Evolutionary conservation across 306 rosid genomes (phyloP), one percentile per base, ranked within the genome.

Genomic region (Trifolium dubium): DNA sequence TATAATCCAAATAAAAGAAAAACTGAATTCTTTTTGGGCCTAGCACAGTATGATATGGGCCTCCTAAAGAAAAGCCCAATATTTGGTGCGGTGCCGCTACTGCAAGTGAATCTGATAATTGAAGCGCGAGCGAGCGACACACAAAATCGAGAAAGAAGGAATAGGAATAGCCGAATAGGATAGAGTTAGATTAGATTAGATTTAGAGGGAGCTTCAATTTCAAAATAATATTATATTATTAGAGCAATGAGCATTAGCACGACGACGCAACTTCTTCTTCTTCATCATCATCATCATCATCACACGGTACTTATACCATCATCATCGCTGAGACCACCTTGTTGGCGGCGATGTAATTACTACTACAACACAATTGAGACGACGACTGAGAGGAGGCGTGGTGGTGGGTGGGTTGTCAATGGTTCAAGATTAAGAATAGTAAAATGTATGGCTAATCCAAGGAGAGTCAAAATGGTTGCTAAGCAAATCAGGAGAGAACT

Each of bases 391-490:
- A 23, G 23, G 23, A 23, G 23, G 23, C 23, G 23, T 23, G 23
- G 23, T 23, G 23, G 23, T 23, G 23, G 23, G 23, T 23, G 23
- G 23, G 23, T 23, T 23, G 67, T 64, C 73, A 23, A 31, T 71
- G 67, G 83, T 58, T 46, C 64, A 3, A 68, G 47, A 9, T 71
- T 77, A 28, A 70, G 49, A 10, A 73, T 80, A 28, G 67, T 88
- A 15, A 83, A 77, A 86, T 92, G 95, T 82, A 94, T 94, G 97
- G 97, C 97, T 0, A 89, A 89, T 75, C 94, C 99, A 0, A 76
- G 90, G 60, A 82, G 99, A 83, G 95, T 94, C 56, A 90, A 92
- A 81, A 94, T 94, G 97, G 99, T 94, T 82, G 90, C 96, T 2
- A 88, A 90, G 78, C 97, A 94, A 90, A 94, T 94, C 19, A 67